phyloP scores from a whole-genome alignment of 2,329 filamentous ascomycete species.

The Septoria petroselini region DNA sequence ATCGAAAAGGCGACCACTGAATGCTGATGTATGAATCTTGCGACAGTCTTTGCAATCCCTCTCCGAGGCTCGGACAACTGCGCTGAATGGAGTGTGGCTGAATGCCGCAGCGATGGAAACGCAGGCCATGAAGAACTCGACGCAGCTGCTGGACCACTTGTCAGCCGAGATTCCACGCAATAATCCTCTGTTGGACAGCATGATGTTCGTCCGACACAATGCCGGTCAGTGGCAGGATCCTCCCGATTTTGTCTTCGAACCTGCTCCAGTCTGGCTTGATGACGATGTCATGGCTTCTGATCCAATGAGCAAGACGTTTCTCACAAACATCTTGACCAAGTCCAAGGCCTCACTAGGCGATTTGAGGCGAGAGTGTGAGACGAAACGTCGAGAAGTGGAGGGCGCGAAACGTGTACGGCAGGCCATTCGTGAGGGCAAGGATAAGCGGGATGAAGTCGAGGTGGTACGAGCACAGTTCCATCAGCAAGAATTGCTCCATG shows the following conservation, averaged over 20 bases:
- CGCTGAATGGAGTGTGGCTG: constrained; percentile 82
- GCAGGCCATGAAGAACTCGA: constrained; percentile 72
- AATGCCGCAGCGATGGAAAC: constrained; percentile 75
- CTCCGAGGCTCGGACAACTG: constrained; percentile 79
- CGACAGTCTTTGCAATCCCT: constrained; percentile 76
- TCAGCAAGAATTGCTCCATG: constrained; percentile 79
- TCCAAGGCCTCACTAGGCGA: constrained; percentile 82
- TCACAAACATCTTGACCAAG: constrained; percentile 88
- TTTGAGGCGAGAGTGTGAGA: constrained; percentile 76
- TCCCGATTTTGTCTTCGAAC: constrained; percentile 79
- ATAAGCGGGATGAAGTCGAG: constrained; percentile 84
- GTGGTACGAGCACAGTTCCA: constrained; percentile 79
- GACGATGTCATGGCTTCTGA: constrained; percentile 83
- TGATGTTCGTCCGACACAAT: constrained; percentile 98
- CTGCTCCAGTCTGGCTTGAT: constrained; percentile 95
- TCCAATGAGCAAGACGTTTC: constrained; percentile 80
- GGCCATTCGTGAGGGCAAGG: constrained; percentile 74
- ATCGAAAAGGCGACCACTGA: neutral
- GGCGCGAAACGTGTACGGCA: constrained; percentile 69
- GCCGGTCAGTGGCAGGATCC: constrained; percentile 77
- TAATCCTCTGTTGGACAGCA: constrained; percentile 81
- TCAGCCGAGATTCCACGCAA: constrained; percentile 82
- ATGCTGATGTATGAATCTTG: constrained; percentile 8
- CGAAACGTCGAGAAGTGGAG: constrained; percentile 82
- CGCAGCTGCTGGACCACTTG: constrained; percentile 68